phyloP scores from a whole-genome alignment of 768 basidiomycete species.

The Pholiota conissans region DNA sequence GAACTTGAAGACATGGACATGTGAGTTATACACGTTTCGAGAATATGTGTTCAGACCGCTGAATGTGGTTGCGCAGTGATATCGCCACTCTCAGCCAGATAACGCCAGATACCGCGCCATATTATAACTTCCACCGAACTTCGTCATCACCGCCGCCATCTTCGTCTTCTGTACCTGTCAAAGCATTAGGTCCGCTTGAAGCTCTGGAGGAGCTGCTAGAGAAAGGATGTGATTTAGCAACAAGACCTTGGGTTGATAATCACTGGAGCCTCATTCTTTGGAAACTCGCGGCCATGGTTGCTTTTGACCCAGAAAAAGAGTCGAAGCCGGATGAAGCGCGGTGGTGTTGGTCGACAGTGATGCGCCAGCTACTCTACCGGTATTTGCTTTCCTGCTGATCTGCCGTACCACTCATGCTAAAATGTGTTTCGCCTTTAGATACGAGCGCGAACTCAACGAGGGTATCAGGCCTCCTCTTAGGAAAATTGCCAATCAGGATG shows the following conservation, averaged over 20 bases:
- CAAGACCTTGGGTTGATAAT: constrained; percentile 84
- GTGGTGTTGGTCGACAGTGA: constrained; percentile 85
- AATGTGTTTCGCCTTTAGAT: constrained; percentile 51
- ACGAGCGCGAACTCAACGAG: constrained; percentile 81
- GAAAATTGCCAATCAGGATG: constrained; percentile 81
- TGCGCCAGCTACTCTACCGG: constrained; percentile 86
- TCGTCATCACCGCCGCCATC: constrained; percentile 27
- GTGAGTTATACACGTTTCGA: constrained; percentile 46
- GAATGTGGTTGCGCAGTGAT: constrained; percentile 52
- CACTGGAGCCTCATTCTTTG: constrained; percentile 91
- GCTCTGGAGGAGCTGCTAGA: constrained; percentile 55
- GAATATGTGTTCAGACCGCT: no score
- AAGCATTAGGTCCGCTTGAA: constrained; percentile 43
- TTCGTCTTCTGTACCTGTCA: constrained; percentile 14
- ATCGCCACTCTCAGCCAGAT: constrained; percentile 52
- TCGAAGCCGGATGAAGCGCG: constrained; percentile 42
- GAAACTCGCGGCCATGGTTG: constrained; percentile 89
- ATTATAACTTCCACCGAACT: constrained; percentile 57
- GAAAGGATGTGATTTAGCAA: constrained; percentile 67
- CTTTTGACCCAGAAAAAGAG: constrained; percentile 66
- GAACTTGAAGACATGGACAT: constrained; percentile 52
- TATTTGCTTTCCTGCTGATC: constrained; percentile 28
- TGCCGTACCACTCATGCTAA: background rate
- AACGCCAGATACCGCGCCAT: constrained; percentile 52
- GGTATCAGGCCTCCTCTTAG: constrained; percentile 82